A percentile compares a stretch with the other conserved stretches of the same genome.
These are phyloP conservation scores for Protomyces lactucae-debilis DNA, from an alignment of 1,139 yeast genomes.

Conservation along the genomic window DNA sequence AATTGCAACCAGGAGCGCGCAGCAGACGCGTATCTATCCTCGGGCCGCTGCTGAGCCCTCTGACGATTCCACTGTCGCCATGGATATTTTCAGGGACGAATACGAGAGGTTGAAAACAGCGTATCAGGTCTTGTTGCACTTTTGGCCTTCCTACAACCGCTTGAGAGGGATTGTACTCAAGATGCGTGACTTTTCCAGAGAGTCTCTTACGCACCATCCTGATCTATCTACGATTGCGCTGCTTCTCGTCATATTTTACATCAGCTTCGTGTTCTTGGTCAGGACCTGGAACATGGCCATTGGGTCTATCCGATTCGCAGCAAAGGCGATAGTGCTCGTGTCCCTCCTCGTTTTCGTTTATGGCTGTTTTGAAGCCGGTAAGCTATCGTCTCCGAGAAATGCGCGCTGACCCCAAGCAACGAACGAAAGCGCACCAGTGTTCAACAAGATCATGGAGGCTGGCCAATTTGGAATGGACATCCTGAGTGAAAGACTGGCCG, in stretches of 20 bases:
- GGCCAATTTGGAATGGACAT: not conserved
- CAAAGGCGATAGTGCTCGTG: conserved; percentile 1
- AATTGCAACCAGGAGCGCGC: too few relatives aligned
- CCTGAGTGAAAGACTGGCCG: not conserved
- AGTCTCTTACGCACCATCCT: conserved; percentile 2
- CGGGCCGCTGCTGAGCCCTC: too few relatives aligned
- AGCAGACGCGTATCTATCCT: too few relatives aligned
- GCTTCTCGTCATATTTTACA: conserved; percentile 10
- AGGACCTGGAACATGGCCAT: conserved; percentile 15
- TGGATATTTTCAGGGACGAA: not conserved
- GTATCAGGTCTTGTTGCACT: not conserved
- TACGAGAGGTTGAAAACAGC: not conserved
- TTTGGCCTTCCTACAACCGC: not conserved
- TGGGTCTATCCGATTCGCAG: conserved; percentile 7
- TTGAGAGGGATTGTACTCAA: not conserved
- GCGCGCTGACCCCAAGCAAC: not conserved
- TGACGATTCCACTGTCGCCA: not conserved
- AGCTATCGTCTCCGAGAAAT: not conserved
- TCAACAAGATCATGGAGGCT: not conserved
- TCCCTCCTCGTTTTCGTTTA: not conserved
- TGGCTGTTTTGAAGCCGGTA: conserved; percentile 7
- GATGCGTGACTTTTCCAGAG: not conserved
- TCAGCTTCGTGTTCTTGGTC: conserved; percentile 16
- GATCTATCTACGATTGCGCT: conserved; percentile 16
- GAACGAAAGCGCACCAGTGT: conserved; percentile 2